These are phyloP conservation scores for Gossypium davidsonii DNA, from an alignment of 441 rosid species.

Conservation along the genomic window DNA sequence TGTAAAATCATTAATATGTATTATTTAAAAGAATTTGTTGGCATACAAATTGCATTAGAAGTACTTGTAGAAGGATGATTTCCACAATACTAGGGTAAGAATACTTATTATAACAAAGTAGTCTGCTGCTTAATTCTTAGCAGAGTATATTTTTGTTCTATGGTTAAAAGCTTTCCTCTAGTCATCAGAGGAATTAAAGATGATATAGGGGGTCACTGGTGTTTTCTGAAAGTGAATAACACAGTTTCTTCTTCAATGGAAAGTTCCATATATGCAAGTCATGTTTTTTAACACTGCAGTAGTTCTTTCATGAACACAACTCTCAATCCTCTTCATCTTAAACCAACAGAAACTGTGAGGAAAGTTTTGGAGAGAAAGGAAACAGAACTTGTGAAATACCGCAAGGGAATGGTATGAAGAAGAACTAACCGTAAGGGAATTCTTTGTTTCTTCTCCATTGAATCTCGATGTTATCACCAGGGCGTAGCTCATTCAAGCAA, in stretches of 20 bases:
- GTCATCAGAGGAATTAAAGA: neutral
- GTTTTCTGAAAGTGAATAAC: too few relatives aligned
- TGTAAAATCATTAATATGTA: conserved; percentile 1
- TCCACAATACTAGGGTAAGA: neutral
- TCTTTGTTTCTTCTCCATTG: conserved; percentile 95
- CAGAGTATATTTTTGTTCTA: neutral
- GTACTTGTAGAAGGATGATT: neutral
- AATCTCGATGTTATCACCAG: conserved; percentile 84
- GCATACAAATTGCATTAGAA: neutral
- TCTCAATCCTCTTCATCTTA: neutral
- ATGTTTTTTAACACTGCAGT: too few relatives aligned
- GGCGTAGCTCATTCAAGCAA: conserved; percentile 59
- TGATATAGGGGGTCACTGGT: neutral
- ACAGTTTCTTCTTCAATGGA: too few relatives aligned
- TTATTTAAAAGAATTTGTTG: neutral
- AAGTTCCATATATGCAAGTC: too few relatives aligned
- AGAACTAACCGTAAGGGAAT: conserved; percentile 71
- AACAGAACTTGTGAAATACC: neutral
- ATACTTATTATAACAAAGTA: neutral
- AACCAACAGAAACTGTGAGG: neutral
- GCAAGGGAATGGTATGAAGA: neutral
- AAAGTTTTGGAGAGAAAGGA: neutral
- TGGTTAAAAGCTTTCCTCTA: neutral
- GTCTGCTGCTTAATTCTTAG: conserved; percentile 10
- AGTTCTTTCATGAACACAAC: neutral